phyloP scores from a whole-genome alignment of 306 rosid species.

The Delonix regia region DNA sequence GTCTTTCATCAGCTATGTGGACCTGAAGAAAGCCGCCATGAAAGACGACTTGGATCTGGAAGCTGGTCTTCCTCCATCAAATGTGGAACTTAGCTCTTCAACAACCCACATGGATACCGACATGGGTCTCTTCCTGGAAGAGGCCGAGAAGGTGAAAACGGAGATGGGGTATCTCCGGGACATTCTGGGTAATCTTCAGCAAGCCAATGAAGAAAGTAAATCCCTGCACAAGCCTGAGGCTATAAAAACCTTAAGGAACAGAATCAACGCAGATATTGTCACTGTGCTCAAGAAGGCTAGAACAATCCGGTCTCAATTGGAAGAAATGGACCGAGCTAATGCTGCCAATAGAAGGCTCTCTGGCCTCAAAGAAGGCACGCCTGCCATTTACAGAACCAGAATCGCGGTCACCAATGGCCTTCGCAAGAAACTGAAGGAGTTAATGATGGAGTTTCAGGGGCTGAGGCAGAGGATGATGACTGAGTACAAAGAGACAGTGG shows the following conservation, averaged over 20 bases:
- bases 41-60: constrained; percentile 84
- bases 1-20: constrained; percentile 85
- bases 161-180: constrained; percentile 63
- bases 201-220: constrained; percentile 79
- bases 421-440: constrained; percentile 77
- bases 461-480: constrained; percentile 86
- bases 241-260: constrained; percentile 53
- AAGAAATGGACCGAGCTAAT: constrained; percentile 82
- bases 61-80: constrained; percentile 40
- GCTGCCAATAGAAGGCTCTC: constrained; percentile 68
- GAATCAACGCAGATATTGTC: constrained; percentile 64
- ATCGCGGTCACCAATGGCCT: constrained; percentile 78
- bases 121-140: constrained; percentile 69
- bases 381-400: constrained; percentile 70
- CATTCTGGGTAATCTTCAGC: constrained; percentile 59
- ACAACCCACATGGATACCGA: constrained; percentile 49
- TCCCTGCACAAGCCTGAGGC: constrained; percentile 75
- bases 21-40: constrained; percentile 84
- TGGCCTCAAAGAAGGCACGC: constrained; percentile 61
- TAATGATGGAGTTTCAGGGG: constrained; percentile 91
- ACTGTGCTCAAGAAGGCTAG: constrained; percentile 66
- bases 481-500: constrained; percentile 83
- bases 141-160: constrained; percentile 78
- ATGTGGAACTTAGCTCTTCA: constrained; percentile 56
- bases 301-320: constrained; percentile 56